Percentiles rank a stretch among this genome's conserved stretches.
These are phyloP conservation scores for Nyctanthes arbortristis DNA, from an alignment of 257 asterid genomes.

Conservation along the genomic window DNA sequence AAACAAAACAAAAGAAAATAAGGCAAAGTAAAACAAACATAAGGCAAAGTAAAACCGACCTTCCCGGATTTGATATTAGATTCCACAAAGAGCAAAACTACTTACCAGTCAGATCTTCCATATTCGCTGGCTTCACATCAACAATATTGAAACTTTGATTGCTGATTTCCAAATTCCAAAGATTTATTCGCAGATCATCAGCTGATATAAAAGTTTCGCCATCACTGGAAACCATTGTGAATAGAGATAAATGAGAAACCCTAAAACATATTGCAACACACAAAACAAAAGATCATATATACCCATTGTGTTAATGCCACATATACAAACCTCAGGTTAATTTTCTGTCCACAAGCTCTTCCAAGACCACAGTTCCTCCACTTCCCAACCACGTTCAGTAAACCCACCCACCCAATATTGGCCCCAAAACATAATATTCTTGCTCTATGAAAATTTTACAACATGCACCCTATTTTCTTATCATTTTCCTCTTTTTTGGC, in stretches of 20 bases:
- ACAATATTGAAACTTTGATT: slow-evolving; percentile 97
- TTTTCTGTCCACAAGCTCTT: background rate
- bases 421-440: background rate
- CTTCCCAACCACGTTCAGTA: background rate
- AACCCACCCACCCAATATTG: background rate
- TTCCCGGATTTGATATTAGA: background rate
- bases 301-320: background rate
- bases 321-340: background rate
- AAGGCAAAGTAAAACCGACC: background rate
- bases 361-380: slow-evolving; percentile 3
- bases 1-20: too few relatives aligned
- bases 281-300: background rate
- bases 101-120: slow-evolving; percentile 98
- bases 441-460: background rate
- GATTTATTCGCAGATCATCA: slow-evolving; percentile 96
- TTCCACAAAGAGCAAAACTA: slow-evolving; percentile 1
- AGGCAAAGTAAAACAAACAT: background rate
- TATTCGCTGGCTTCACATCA: slow-evolving; percentile 93
- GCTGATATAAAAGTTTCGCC: slow-evolving; percentile 99
- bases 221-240: slow-evolving; percentile 57
- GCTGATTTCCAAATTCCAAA: slow-evolving; percentile 98
- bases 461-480: background rate
- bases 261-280: background rate
- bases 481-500: slow-evolving; percentile 6
- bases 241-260: slow-evolving; percentile 20